Base-by-base conservation (phyloP, 768 basidiomycete genomes). In the Neoboletus magnificus region DNA sequence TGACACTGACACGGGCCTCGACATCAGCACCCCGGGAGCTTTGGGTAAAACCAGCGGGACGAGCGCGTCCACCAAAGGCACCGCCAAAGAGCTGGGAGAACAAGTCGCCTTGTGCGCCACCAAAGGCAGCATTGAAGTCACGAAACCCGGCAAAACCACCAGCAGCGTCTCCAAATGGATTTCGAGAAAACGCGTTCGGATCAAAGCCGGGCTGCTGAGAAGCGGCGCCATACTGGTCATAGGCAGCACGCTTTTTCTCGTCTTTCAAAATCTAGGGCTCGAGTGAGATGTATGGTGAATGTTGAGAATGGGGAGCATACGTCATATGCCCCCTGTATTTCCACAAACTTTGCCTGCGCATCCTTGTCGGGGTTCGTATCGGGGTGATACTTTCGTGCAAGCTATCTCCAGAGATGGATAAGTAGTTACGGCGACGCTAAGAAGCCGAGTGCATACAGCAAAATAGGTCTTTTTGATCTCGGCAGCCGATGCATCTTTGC, bases 401-500 rank as follows among this genome's bases (percentile, higher is more conserved):
- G 87, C 96, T 97, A 67, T 33, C 23, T 41, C 15, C n/a, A 39
- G 42, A 51, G 30, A n/a, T 35, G 52, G 57, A 53, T 58, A 50
- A 63, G 63, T 57, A 52, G 53, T 61, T 32, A 7, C 48, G 46
- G 56, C 25, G 30, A 49, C 32, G 41, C n/a, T 39, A 54, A 58
- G 64, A 58, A 60, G 40, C 36, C 16, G 39, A 44, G 32, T 15
- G 46, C 91, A 66, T 70, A 97, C 96, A 68, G 90, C 80, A 73
- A 98, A 99, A 74, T 99, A 99, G 3, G 83, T 82, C 76, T 98
- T 98, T 84, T 99, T 99, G 66, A 99, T 98, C 62, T 98, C 93
- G 22, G 87, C 82, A 27, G 85, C 71, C 22, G 84, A 79, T 44
- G 96, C 90, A 71, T 93, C 92, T 63, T 84, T 85, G 64, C 80